These are phyloP conservation scores for Lentinus brumalis DNA, from an alignment of 768 basidiomycete genomes.

Conservation along the genomic window DNA sequence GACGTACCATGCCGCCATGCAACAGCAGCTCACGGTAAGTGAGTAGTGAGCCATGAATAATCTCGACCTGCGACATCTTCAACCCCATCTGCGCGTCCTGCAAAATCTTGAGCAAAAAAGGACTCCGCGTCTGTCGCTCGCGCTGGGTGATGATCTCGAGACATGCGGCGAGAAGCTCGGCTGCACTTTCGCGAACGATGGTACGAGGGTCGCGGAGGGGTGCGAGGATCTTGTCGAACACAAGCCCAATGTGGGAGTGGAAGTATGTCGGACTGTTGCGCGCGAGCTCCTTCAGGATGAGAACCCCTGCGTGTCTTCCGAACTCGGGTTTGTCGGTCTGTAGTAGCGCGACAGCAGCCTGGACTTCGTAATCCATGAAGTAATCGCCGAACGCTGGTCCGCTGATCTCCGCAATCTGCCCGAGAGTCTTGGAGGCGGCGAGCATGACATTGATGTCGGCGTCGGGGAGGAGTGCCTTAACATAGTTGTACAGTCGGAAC, in stretches of 20 bases:
- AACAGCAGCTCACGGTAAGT: conserved; percentile 90
- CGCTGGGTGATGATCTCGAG: conserved; percentile 82
- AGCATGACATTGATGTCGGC: conserved; percentile 94
- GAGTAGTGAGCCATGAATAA: conserved; percentile 89
- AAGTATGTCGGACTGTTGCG: conserved; percentile 86
- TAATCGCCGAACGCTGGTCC: conserved; percentile 83
- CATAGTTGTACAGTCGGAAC: conserved; percentile 89
- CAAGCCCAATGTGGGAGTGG: conserved; percentile 81
- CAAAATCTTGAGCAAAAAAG: conserved; percentile 79
- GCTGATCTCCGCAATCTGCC: conserved; percentile 82
- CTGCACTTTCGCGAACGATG: conserved; percentile 90
- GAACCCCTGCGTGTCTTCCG: conserved; percentile 89
- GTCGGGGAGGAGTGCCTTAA: conserved; percentile 89
- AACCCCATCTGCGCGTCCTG: conserved; percentile 85
- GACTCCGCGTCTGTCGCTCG: conserved; percentile 64
- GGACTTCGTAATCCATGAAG: conserved; percentile 90
- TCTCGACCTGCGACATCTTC: conserved; percentile 78
- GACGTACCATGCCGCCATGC: conserved; percentile 89
- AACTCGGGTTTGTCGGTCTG: conserved; percentile 76
- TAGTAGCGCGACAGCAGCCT: conserved; percentile 77
- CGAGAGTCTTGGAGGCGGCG: conserved; percentile 89
- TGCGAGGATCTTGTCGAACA: conserved; percentile 91
- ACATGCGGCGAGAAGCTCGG: conserved; percentile 91
- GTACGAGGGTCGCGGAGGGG: conserved; percentile 88
- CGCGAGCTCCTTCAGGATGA: conserved; percentile 93